A percentile compares a stretch with the other conserved stretches of the same genome.
Evolutionary conservation across 2,329 filamentous ascomycete genomes (phyloP).

Genomic region (Ophiostoma novo-ulmi): DNA sequence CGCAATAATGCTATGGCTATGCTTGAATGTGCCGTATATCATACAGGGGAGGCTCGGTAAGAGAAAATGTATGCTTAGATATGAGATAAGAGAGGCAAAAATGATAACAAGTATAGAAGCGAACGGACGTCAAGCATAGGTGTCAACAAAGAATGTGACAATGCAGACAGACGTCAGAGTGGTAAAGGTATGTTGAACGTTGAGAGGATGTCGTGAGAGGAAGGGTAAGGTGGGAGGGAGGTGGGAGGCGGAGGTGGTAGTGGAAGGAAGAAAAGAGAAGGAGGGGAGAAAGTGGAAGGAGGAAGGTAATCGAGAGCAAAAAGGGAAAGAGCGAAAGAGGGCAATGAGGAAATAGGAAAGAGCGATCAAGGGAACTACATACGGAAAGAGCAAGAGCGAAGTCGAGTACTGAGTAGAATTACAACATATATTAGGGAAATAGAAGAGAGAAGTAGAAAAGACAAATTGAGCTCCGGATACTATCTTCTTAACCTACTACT

Average conservation of each 20-base stretch:
- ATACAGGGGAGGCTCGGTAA: not conserved
- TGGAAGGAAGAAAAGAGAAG: conserved; percentile 15
- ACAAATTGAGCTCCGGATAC: not conserved
- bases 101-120: not conserved
- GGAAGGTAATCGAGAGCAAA: conserved; percentile 12
- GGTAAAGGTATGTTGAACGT: not conserved
- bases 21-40: not conserved
- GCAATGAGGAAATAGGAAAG: not conserved
- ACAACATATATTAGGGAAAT: not conserved
- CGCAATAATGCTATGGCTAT: not conserved
- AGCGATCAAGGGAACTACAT: not conserved
- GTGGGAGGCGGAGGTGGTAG: not conserved
- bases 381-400: not conserved
- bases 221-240: conserved; percentile 3
- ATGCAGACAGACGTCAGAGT: not conserved
- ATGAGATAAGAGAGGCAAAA: not conserved
- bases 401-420: not conserved
- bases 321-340: conserved; percentile 14
- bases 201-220: not conserved
- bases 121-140: not conserved
- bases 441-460: not conserved
- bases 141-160: not conserved
- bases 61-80: not conserved
- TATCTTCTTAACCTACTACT: not conserved
- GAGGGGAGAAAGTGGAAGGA: conserved; percentile 13